Conservation (phyloP, 169 alveolate genomes). For the Plasmodium ovale region DNA sequence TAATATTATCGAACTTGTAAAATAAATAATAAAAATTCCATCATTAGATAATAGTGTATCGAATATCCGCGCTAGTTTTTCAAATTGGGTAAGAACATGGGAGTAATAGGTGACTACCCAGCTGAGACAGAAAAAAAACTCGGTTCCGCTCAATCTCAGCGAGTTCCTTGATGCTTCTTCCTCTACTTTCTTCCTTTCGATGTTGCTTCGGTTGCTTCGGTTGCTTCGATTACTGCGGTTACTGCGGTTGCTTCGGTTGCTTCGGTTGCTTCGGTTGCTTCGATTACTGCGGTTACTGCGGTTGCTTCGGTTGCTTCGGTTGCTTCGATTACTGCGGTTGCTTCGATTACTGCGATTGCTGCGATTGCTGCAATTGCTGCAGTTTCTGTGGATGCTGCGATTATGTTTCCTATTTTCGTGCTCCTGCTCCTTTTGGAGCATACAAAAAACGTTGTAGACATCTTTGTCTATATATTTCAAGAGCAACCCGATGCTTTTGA, state of each 20-base stretch:
- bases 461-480: conserved; percentile 56
- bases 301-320: neutral
- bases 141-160: conserved; percentile 47
- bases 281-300: neutral
- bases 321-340: neutral
- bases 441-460: conserved; percentile 57
- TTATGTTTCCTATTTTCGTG: conserved; percentile 32
- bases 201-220: neutral
- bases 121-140: conserved; percentile 68
- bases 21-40: conserved; percentile 69
- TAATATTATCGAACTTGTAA: conserved; percentile 63
- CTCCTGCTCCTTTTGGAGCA: conserved; percentile 64
- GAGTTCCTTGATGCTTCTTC: conserved; percentile 3
- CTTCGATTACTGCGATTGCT: neutral
- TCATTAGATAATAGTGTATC: conserved; percentile 63
- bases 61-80: conserved; percentile 48
- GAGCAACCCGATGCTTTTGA: conserved; percentile 44
- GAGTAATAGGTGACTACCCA: conserved; percentile 75
- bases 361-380: neutral
- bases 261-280: neutral
- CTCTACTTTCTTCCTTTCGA: too few relatives aligned
- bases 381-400: neutral
- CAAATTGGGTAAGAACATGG: conserved; percentile 63
- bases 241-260: neutral
- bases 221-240: neutral